Evolutionary conservation across 2,329 filamentous ascomycete species (phyloP), one percentile per base, ranked within the genome.

Genomic region (Sporothrix schenckii): DNA sequence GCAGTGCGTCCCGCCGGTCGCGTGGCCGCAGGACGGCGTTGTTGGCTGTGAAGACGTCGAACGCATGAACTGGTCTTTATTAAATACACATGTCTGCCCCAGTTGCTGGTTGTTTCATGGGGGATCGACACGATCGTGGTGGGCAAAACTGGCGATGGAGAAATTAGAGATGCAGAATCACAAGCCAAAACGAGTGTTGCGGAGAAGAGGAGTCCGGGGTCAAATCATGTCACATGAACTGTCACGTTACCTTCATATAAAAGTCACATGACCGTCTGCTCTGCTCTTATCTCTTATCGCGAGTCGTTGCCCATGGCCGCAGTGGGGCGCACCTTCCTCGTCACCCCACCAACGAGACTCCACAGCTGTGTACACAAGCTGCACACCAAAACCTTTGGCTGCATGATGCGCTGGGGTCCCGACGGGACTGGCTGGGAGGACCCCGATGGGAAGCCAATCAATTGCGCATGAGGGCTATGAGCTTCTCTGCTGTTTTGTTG

Each of bases 311-410:
- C 65, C 34, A 67, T 56, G 65, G 50, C 7, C 65, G 65, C 65
- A 53, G 65, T 56, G 58, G 66, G 69, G 69, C 54, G 21, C 56
- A 61, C 65, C 27, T 27, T 70, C 21, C 49, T 69, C 58, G 70
- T 71, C 70, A 39, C 70, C 70, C 70, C 70, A 58, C 70, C 70
- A 71, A 71, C 70, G 60, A 44, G 14, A 24, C 24, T 47, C 34
- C 65, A 34, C 60, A 66, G 67, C 47, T 44, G 58, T 60, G 58
- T 68, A 68, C 60, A 66, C 63, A 66, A 58, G 49, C 63, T 39
- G 65, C 50, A 19, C 41, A 44, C 16, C 39, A 7, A 13, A 44
- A 30, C 14, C 27, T 47, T 9, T 49, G 16, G 52, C 63, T 56
- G 61, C 34, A 56, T 41, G 34, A 11, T 53, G 27, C 30, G 39